Evolutionary conservation across 164 flowering plant genomes (phyloP), one percentile per base, ranked within the genome.

Genomic region (Aristolochia contorta): DNA sequence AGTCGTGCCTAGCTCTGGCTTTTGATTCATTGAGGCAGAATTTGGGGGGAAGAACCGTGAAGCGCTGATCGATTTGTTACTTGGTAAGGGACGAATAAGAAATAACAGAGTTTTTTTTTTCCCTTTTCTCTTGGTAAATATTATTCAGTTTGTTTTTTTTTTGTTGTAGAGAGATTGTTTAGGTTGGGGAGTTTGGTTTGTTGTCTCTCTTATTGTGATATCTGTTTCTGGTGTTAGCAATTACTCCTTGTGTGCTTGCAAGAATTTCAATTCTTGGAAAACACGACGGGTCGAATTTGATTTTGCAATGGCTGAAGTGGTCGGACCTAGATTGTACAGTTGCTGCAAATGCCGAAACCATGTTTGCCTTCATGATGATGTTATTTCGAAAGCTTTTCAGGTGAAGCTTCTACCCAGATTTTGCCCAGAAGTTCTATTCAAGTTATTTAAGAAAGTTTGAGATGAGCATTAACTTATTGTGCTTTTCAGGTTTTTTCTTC

Each of bases 321-420:
- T 69, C 12, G 86, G 86, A 19, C 88, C 86, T 43, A 72, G 88
- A 58, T 47, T 84, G 62, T 84, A 87, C 69, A 74, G 88, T 74
- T 87, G 95, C 68, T 79, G 65, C 61, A 83, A 79, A 66, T 87
- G 95, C 65, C 62, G 84, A 56, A 87, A 85, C 72, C 79, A 83
- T 71, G 87, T 87, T 57, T 72, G 79, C 0, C 75, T 83, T 73
- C 95, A 87, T 32, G 91, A 87, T 56, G 89, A 87, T 52, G 69
- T 87, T 47, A 77, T 87, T 52, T 83, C 90, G 16, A 84, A 87
- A 73, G 76, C 82, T 47, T 87, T 87, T 78, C 88, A 81, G 86
- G 94, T 87, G 70, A 65, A 65, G 20, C 27, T 47, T 27, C 61
- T 30, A 22, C 16, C 18, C 43, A 25, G 32, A 30, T 13, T 32